Conservation (phyloP, 352 stramenopile genomes). For the Pythium sukuiense region DNA sequence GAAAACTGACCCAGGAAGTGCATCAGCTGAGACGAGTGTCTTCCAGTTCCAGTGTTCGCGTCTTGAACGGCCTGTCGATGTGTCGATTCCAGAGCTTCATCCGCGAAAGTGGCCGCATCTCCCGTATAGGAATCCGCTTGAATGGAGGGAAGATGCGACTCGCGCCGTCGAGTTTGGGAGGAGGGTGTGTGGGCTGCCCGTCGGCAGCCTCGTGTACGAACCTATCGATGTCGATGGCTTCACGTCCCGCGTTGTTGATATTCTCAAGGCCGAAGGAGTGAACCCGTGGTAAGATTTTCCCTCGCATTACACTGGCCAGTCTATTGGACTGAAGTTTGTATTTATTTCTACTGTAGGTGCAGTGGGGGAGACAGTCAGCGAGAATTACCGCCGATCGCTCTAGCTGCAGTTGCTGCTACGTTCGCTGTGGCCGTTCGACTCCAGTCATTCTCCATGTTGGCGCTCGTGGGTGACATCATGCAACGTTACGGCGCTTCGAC, state of each 20-base stretch:
- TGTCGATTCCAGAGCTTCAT: conserved; percentile 40
- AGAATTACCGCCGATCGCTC: conserved; percentile 27
- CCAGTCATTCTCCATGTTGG: conserved; percentile 60
- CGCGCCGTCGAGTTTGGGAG: conserved; percentile 47
- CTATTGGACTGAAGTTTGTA: background rate
- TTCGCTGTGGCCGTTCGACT: conserved; percentile 56
- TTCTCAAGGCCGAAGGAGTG: conserved; percentile 31
- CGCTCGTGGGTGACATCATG: conserved; percentile 41
- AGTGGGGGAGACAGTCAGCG: background rate
- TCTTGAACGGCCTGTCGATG: conserved; percentile 35
- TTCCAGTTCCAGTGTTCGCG: conserved; percentile 23
- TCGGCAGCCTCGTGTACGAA: conserved; percentile 67
- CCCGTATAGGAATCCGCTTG: conserved; percentile 45
- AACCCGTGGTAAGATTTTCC: conserved; percentile 22
- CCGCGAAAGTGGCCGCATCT: conserved; percentile 75
- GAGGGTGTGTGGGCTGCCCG: conserved; percentile 49
- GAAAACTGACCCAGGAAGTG: background rate
- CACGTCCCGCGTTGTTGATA: conserved; percentile 20
- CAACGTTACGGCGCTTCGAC: conserved; percentile 19
- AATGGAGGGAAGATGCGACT: conserved; percentile 46
- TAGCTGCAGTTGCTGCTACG: conserved; percentile 41
- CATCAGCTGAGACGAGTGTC: background rate
- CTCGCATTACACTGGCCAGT: background rate
- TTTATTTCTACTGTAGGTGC: background rate
- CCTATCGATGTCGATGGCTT: conserved; percentile 54